phyloP scores from a whole-genome alignment of 495 filamentous ascomycete species.

The Tetracladium setigerum region DNA sequence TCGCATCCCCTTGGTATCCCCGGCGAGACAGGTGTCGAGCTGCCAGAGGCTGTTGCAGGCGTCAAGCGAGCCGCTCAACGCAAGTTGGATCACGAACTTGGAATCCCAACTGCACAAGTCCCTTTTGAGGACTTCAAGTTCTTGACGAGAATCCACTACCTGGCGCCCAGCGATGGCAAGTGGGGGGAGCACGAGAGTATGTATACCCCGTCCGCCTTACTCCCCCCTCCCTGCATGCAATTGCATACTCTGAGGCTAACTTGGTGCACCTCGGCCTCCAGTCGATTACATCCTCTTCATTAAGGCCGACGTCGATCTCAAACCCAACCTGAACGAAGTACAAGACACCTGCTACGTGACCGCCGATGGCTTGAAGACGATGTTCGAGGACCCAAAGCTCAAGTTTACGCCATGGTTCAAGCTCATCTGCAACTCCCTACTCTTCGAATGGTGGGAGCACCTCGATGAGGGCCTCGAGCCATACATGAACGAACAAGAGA shows the following conservation, averaged over 20 bases:
- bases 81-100: slow-evolving; percentile 90
- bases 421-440: slow-evolving; percentile 94
- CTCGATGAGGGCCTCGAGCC: slow-evolving; percentile 73
- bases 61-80: slow-evolving; percentile 86
- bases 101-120: slow-evolving; percentile 86
- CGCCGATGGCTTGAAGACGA: slow-evolving; percentile 69
- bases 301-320: slow-evolving; percentile 80
- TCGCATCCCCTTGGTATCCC: slow-evolving; percentile 92
- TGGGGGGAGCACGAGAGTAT: slow-evolving; percentile 99
- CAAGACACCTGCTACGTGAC: slow-evolving; percentile 76
- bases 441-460: slow-evolving; percentile 97
- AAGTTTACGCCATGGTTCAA: slow-evolving; percentile 99
- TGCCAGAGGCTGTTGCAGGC: slow-evolving; percentile 71
- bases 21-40: slow-evolving; percentile 78
- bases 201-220: slow-evolving; percentile 20
- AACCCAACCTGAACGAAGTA: slow-evolving; percentile 81
- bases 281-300: slow-evolving; percentile 99
- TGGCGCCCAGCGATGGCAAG: slow-evolving; percentile 91
- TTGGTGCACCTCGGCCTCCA: slow-evolving; percentile 27
- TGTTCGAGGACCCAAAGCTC: slow-evolving; percentile 73
- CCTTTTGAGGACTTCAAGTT: slow-evolving; percentile 87
- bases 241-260: slow-evolving; percentile 1
- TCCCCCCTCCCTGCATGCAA: neutral
- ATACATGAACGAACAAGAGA: slow-evolving; percentile 78
- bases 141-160: slow-evolving; percentile 96